Percentiles rank a stretch among this genome's conserved stretches.
Conservation (phyloP, 148 eudicot genomes). For the Simmondsia chinensis region DNA sequence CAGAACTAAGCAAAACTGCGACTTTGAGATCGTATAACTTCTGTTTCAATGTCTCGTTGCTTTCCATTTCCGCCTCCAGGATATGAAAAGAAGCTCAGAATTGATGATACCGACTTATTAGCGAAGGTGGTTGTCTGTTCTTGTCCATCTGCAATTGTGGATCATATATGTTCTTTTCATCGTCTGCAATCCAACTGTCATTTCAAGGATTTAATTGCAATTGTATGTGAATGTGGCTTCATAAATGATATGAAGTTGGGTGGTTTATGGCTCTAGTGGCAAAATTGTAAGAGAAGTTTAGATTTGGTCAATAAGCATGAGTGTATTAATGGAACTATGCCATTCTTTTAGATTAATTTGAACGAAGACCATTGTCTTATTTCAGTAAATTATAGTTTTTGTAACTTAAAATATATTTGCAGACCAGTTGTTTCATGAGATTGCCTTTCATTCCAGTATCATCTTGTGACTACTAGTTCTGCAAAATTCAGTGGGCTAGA, state of each 20-base stretch:
- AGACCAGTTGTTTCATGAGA: too few species aligned
- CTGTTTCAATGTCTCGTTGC: slow-evolving; percentile 58
- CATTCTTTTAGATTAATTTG: too few species aligned
- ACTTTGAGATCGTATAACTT: slow-evolving; percentile 7
- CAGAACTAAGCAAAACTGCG: slow-evolving; percentile 20
- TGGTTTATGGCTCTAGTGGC: too few species aligned
- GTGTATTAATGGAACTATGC: too few species aligned
- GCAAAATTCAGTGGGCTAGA: too few species aligned
- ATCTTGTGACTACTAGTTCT: too few species aligned
- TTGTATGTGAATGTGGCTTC: background rate
- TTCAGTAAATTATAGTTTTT: too few species aligned
- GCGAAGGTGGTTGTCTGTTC: slow-evolving; percentile 30
- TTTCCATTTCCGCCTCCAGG: slow-evolving; percentile 71
- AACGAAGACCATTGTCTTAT: too few species aligned
- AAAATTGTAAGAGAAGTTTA: background rate
- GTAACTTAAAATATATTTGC: too few species aligned
- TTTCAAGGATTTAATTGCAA: background rate
- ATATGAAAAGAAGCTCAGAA: slow-evolving; percentile 39
- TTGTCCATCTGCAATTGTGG: slow-evolving; percentile 2
- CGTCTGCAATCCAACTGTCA: background rate
- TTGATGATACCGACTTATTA: slow-evolving; percentile 28
- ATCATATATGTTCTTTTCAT: background rate
- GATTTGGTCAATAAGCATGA: background rate
- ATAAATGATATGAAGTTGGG: background rate
- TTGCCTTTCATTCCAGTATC: too few species aligned